phyloP scores from a whole-genome alignment of 1,139 yeast genomes.

The Suhomyces chickasaworum region DNA sequence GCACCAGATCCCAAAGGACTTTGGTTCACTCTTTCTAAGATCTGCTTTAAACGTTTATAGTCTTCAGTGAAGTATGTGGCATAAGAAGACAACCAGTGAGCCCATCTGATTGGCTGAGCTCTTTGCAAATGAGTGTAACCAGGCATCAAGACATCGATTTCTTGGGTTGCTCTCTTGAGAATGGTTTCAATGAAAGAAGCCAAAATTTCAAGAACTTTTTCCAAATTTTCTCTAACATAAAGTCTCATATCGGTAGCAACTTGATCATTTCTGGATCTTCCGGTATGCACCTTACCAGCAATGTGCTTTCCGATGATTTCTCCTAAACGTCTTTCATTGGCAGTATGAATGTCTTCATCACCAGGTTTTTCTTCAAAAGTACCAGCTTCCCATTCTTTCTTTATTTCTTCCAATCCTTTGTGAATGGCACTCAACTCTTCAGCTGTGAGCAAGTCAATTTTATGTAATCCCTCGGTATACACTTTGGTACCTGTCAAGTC shows the following conservation, averaged over 20 bases:
- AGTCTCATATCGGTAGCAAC: constrained; percentile 98
- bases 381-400: constrained; percentile 78
- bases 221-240: constrained; percentile 79
- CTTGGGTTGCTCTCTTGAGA: constrained; percentile 73
- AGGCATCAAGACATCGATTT: constrained; percentile 93
- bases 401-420: constrained; percentile 69
- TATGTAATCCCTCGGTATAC: constrained; percentile 82
- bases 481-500: constrained; percentile 94
- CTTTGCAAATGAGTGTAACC: constrained; percentile 98
- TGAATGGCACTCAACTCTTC: constrained; percentile 81
- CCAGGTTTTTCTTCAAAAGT: constrained; percentile 82
- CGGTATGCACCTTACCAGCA: constrained; percentile 98
- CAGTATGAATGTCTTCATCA: constrained; percentile 98
- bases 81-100: constrained; percentile 93
- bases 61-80: constrained; percentile 95
- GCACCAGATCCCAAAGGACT: constrained; percentile 98
- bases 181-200: constrained; percentile 65
- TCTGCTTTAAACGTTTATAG: constrained; percentile 77
- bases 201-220: constrained; percentile 58
- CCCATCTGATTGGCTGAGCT: constrained; percentile 99
- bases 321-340: constrained; percentile 96
- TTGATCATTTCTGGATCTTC: constrained; percentile 97
- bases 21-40: constrained; percentile 78
- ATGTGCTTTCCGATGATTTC: constrained; percentile 91
- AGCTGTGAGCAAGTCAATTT: constrained; percentile 69